Evolutionary conservation across 2,329 filamentous ascomycete species (phyloP), one percentile per base, ranked within the genome.

Genomic region (Ophiostoma pallidulum): DNA sequence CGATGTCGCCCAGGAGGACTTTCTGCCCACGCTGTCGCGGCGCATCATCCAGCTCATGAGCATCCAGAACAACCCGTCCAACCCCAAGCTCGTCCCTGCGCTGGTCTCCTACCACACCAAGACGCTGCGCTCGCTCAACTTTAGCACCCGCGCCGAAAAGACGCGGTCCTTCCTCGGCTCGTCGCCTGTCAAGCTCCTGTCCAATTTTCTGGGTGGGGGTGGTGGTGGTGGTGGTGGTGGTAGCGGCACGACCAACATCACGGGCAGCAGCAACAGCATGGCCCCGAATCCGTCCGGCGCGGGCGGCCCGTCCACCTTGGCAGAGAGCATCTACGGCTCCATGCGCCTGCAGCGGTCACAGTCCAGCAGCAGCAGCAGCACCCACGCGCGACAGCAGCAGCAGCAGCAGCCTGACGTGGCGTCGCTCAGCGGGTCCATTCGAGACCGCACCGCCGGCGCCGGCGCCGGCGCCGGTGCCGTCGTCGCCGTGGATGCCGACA

Each of bases 101-200:
- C 69, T 94, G 51, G 75, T 94, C 4, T 81, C 81, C 10, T 87
- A 85, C 55, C 85, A 95, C 59, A 80, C 81, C 39, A 88, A 88
- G 52, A 78, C 86, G 3, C 70, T 95, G 24, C 82, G 82, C 29
- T 79, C 80, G 4, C 67, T 95, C 20, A 76, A 75, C 40, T 70
- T 86, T 35, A 70, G 77, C 18, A 70, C 78, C 28, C 75, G 82
- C 35, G 72, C 75, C 0, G 78, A 82, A 58, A 84, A 78, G 61
- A 75, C 78, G 10, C 75, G 75, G 47, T 81, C 80, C 1, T 86
- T 86, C 59, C 74, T 91, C 9, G 80, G 81, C 4, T 78, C 83
- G n/a, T 96, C 90, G 1, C 90, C 91, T 0, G 86, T 94, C 41
- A 97, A 96, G 62, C 74, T 95, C 59, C 71, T 97, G 14, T 94